Conservation (phyloP, 805 yeast species). For the Komagataella ulmi region DNA sequence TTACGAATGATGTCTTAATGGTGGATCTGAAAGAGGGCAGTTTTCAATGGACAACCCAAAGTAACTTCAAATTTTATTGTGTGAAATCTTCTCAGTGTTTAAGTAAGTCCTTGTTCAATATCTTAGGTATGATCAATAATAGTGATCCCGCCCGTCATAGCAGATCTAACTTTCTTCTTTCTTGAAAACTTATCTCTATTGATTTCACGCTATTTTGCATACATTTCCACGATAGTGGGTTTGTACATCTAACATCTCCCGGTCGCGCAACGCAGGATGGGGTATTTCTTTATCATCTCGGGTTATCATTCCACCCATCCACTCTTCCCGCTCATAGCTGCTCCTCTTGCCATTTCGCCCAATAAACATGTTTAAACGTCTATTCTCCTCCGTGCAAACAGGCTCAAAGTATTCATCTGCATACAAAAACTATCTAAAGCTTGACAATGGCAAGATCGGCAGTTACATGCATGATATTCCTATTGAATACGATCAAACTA, state of each 20-base stretch:
- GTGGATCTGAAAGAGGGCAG: neutral
- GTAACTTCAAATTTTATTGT: too few relatives aligned
- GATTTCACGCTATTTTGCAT: too few relatives aligned
- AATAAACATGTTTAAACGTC: neutral
- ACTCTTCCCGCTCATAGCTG: neutral
- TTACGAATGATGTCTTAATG: neutral
- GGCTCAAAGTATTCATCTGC: constrained; percentile 25
- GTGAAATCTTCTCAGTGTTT: too few relatives aligned
- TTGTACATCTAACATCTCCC: neutral
- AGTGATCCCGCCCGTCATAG: too few relatives aligned
- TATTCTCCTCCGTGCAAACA: constrained; percentile 8
- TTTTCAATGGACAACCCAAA: too few relatives aligned
- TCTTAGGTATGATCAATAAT: too few relatives aligned
- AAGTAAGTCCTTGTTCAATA: too few relatives aligned
- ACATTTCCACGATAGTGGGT: neutral
- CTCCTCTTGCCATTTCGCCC: neutral
- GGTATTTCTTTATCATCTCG: neutral
- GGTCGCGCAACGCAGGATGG: neutral
- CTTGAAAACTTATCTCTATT: too few relatives aligned
- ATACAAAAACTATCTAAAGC: constrained; percentile 30
- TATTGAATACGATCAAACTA: constrained; percentile 26
- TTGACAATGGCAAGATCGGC: constrained; percentile 30
- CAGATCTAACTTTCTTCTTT: too few relatives aligned
- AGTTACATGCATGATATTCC: constrained; percentile 71
- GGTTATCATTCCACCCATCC: neutral